Base-by-base conservation (phyloP, 2,329 filamentous ascomycete genomes). In the Sphaerulina vaccinii region DNA sequence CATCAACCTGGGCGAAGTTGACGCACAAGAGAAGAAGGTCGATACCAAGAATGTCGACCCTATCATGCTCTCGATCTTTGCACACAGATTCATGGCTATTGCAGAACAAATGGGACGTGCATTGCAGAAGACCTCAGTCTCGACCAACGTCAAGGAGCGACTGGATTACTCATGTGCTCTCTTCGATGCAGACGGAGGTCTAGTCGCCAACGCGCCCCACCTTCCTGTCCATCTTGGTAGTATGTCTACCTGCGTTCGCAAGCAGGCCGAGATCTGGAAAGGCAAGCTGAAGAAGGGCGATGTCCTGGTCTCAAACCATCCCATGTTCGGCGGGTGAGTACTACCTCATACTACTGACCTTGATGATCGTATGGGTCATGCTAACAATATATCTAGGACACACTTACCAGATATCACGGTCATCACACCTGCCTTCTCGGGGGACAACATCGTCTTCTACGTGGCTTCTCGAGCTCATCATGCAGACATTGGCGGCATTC, bases 351-450 rank as follows among this genome's bases (percentile, higher is more conserved):
- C n/a, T n/a, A n/a, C n/a, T n/a, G n/a, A n/a, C n/a, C n/a, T n/a
- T n/a, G n/a, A n/a, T n/a, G n/a, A n/a, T n/a, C n/a, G n/a, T n/a
- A n/a, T n/a, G n/a, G n/a, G n/a, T n/a, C n/a, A n/a, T n/a, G n/a
- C n/a, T n/a, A n/a, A n/a, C n/a, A n/a, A n/a, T n/a, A n/a, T n/a
- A n/a, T n/a, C n/a, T n/a, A n/a, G 88, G 35, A 95, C 89, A 0
- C 88, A 93, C 73, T 72, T 93, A 21, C 88, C 88, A 1, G 88
- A 93, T 64, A 88, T 93, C 51, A 93, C 88, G 0, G 84, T 90
- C 21, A 79, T 90, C 51, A 91, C 88, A 27, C 88, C 88, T 0
- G 87, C 88, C 1, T 92, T 92, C 68, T 83, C 83, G 57, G 84
- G 84, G 2, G 81, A 86, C 51, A 80, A 85, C 13, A 90, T 92